These are phyloP conservation scores for Ceratobasidium sp. DNA, from an alignment of 1,284 basidiomycete genomes.

Conservation along the genomic window DNA sequence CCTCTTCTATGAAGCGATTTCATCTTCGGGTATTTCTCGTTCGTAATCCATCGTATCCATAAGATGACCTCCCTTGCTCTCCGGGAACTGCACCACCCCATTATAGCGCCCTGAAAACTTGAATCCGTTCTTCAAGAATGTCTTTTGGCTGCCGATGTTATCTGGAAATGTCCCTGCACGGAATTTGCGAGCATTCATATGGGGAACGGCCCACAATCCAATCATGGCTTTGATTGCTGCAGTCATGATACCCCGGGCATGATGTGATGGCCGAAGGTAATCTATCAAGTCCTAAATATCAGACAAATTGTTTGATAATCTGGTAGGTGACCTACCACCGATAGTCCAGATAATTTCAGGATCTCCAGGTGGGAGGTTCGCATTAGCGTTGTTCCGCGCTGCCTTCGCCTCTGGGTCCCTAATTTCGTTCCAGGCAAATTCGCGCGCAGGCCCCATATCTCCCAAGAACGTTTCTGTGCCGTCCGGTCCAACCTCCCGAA, in stretches of 20 bases:
- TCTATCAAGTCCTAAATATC: slow-evolving; percentile 58
- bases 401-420: slow-evolving; percentile 43
- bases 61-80: slow-evolving; percentile 30
- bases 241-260: slow-evolving; percentile 77
- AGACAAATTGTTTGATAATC: neutral
- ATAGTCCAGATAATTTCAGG: slow-evolving; percentile 47
- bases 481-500: slow-evolving; percentile 47
- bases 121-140: slow-evolving; percentile 77
- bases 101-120: slow-evolving; percentile 52
- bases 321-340: slow-evolving; percentile 36
- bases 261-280: slow-evolving; percentile 69
- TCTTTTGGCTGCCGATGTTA: slow-evolving; percentile 70
- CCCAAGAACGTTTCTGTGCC: slow-evolving; percentile 47
- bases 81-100: slow-evolving; percentile 26
- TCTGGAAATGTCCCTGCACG: slow-evolving; percentile 64
- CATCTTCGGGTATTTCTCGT: slow-evolving; percentile 11
- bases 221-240: slow-evolving; percentile 68
- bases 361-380: slow-evolving; percentile 43
- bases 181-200: slow-evolving; percentile 69
- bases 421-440: slow-evolving; percentile 44
- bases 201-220: slow-evolving; percentile 69
- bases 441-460: slow-evolving; percentile 43
- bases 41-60: slow-evolving; percentile 16
- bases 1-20: neutral
- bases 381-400: slow-evolving; percentile 44